phyloP scores from a whole-genome alignment of 345 rosid genomes.

The Pistacia vera region DNA sequence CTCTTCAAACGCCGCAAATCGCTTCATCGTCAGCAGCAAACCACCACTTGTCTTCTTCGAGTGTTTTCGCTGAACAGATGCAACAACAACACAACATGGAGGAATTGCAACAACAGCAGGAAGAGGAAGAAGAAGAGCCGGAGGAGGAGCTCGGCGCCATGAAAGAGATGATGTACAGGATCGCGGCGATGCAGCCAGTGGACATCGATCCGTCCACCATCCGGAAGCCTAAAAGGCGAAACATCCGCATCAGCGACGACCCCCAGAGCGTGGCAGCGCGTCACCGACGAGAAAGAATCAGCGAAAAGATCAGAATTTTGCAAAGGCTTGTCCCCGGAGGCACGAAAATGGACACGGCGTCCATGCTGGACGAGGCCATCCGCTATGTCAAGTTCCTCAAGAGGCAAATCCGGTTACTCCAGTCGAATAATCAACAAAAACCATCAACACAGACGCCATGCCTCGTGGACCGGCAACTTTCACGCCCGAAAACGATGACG shows the following conservation, averaged over 20 bases:
- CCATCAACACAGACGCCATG: conserved; percentile 1
- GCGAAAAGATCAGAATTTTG: conserved; percentile 88
- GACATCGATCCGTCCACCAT: conserved; percentile 87
- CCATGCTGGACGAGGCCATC: conserved; percentile 94
- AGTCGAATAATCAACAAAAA: conserved; percentile 36
- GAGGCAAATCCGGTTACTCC: conserved; percentile 76
- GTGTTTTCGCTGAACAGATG: conserved; percentile 14
- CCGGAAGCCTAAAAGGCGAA: conserved; percentile 79
- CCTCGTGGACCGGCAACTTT: conserved; percentile 25
- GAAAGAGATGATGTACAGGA: conserved; percentile 98
- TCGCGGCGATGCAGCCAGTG: conserved; percentile 94
- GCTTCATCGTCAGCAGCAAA: conserved; percentile 30
- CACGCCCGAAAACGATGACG: conserved; percentile 7
- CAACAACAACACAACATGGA: conserved; percentile 7
- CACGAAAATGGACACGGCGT: conserved; percentile 93
- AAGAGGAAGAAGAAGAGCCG: conserved; percentile 56
- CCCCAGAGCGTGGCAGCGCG: conserved; percentile 99
- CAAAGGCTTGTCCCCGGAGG: conserved; percentile 97
- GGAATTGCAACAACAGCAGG: neutral
- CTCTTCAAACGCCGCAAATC: conserved; percentile 38
- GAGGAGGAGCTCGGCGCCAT: conserved; percentile 83
- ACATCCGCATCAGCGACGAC: conserved; percentile 86
- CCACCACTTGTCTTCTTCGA: conserved; percentile 10
- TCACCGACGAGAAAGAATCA: conserved; percentile 84
- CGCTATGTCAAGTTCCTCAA: conserved; percentile 94